phyloP scores from a whole-genome alignment of 1,284 basidiomycete genomes.

The Abortiporus biennis region DNA sequence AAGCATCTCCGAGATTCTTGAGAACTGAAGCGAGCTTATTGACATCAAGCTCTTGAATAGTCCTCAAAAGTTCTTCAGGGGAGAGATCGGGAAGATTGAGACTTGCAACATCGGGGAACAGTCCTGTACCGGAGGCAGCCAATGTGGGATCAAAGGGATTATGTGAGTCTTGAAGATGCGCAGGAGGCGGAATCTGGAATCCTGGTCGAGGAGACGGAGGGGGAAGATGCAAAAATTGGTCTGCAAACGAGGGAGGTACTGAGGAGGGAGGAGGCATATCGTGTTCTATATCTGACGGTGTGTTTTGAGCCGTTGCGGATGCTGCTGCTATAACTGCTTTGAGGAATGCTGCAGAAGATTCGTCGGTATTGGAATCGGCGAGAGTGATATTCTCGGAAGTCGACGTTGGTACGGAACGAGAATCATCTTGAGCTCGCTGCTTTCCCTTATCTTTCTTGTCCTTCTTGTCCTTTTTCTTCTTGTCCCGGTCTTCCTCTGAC shows the following conservation, averaged over 20 bases:
- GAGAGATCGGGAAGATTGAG: slow-evolving; percentile 43
- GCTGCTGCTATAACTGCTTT: slow-evolving; percentile 33
- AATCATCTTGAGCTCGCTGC: slow-evolving; percentile 21
- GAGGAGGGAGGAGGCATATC: slow-evolving; percentile 6
- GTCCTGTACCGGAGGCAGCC: slow-evolving; percentile 18
- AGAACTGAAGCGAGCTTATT: slow-evolving; percentile 61
- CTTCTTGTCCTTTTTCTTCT: slow-evolving; percentile 26
- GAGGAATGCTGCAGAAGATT: slow-evolving; percentile 44
- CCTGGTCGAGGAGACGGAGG: slow-evolving; percentile 23
- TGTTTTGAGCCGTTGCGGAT: slow-evolving; percentile 20
- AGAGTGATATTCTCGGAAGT: slow-evolving; percentile 13
- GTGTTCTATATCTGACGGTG: slow-evolving; percentile 11
- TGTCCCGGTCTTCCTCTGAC: slow-evolving; percentile 8
- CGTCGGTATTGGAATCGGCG: slow-evolving; percentile 19
- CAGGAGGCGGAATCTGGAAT: slow-evolving; percentile 16
- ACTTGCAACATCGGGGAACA: slow-evolving; percentile 25
- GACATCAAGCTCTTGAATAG: slow-evolving; percentile 65
- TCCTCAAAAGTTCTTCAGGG: slow-evolving; percentile 69
- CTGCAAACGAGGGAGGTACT: slow-evolving; percentile 17
- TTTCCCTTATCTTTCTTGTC: slow-evolving; percentile 35
- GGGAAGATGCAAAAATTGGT: slow-evolving; percentile 13
- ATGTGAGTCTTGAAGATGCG: slow-evolving; percentile 21
- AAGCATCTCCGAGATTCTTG: slow-evolving; percentile 54
- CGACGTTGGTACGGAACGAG: slow-evolving; percentile 23
- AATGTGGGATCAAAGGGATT: too few species aligned